A percentile compares a stretch with the other conserved stretches of the same genome.
Conservation (phyloP, 495 filamentous ascomycete species). For the Lasiosphaeris hirsuta region DNA sequence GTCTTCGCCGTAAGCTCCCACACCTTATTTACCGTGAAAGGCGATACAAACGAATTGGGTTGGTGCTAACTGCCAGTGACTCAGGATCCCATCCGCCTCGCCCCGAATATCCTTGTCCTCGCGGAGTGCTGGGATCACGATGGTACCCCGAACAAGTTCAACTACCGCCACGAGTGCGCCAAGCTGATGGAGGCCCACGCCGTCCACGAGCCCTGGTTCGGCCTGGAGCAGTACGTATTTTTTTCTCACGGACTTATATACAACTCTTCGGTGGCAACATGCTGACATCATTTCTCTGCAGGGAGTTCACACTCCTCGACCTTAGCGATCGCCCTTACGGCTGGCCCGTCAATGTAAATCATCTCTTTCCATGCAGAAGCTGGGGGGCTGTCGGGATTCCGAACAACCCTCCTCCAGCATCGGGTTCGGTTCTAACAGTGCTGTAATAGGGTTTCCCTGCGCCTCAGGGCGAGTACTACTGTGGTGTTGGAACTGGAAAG, state of each 20-base stretch:
- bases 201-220: slow-evolving; percentile 89
- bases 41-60: not conserved
- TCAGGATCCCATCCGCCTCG: slow-evolving; percentile 76
- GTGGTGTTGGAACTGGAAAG: slow-evolving; percentile 93
- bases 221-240: slow-evolving; percentile 70
- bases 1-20: slow-evolving; percentile 58
- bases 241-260: too few species aligned
- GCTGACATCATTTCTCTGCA: too few species aligned
- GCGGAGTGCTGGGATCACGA: slow-evolving; percentile 94
- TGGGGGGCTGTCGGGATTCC: not conserved
- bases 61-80: not conserved
- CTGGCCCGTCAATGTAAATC: slow-evolving; percentile 62
- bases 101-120: slow-evolving; percentile 91
- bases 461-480: slow-evolving; percentile 96
- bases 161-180: slow-evolving; percentile 66
- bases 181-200: slow-evolving; percentile 87
- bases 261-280: too few species aligned
- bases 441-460: slow-evolving; percentile 72
- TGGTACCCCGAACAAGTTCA: slow-evolving; percentile 97
- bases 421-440: too few species aligned
- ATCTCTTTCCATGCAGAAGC: not conserved
- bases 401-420: slow-evolving; percentile 44
- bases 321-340: slow-evolving; percentile 83
- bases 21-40: not conserved
- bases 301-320: slow-evolving; percentile 67